Evolutionary conservation across 2,329 filamentous ascomycete genomes (phyloP), one percentile per base, ranked within the genome.

Genomic region (Graphiopsis chlorocephala): DNA sequence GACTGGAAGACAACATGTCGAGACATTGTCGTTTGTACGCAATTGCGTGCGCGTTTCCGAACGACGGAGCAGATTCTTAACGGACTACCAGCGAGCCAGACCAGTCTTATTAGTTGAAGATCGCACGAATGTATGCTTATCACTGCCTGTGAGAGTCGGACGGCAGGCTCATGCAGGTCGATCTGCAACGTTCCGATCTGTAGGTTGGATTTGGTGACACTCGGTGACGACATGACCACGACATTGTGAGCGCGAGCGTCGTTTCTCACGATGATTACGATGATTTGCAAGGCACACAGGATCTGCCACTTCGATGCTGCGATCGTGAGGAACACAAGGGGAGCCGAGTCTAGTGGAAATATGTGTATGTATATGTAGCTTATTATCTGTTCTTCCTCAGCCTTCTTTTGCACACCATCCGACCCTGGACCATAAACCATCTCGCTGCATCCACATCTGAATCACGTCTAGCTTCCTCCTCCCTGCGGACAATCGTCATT

Each of bases 101-200:
- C n/a, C n/a, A n/a, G n/a, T n/a, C n/a, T n/a, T 10, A 2, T 11
- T 29, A 8, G 50, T 20, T 12, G 50, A 17, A 17, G 71, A 26
- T 74, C 59, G 61, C 78, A 78, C 66, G 1, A 14, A 20, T 28
- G 4, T 31, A 20, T 20, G 50, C 26, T 53, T 53, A 53, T 31
- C 50, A 53, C 15, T 3, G 50, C 17, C 4, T 53, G 50, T 53
- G 50, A 53, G 50, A 53, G 25, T 28, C 28, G 50, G 26, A n/a
- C 15, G 15, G 8, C 2, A 12, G 26, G 50, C 50, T 53, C 26
- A 53, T 53, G 50, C 50, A 31, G 26, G 50, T 53, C 60, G 60
- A 62, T 62, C 59, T 53, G 47, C 48, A 23, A 42, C 23, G 8
- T 8, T 53, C 33, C 60, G 60, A 62, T 62, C 60, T 62, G 58